phyloP scores from a whole-genome alignment of 1,284 basidiomycete genomes.

The Irpex lacteus region DNA sequence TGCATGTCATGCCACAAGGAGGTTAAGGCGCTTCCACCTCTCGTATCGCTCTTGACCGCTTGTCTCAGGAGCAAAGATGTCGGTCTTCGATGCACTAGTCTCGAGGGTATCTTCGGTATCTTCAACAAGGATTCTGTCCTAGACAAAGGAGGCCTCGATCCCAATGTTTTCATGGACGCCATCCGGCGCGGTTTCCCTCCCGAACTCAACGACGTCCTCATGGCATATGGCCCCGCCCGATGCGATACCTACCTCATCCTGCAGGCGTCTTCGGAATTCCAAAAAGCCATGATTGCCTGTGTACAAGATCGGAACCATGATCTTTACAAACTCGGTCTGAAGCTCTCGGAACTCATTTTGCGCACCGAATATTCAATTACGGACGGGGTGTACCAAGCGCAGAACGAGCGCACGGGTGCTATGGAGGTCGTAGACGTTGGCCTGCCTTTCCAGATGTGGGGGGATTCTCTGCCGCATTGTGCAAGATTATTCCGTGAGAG shows the following conservation, averaged over 20 bases:
- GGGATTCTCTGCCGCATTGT: slow-evolving; percentile 51
- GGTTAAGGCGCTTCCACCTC: slow-evolving; percentile 39
- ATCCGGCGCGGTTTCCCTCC: slow-evolving; percentile 40
- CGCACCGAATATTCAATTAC: slow-evolving; percentile 57
- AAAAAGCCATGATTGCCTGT: slow-evolving; percentile 48
- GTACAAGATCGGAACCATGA: slow-evolving; percentile 39
- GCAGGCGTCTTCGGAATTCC: slow-evolving; percentile 39
- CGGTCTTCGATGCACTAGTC: slow-evolving; percentile 42
- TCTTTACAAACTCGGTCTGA: slow-evolving; percentile 47
- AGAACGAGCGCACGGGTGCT: slow-evolving; percentile 41
- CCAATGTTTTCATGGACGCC: slow-evolving; percentile 37
- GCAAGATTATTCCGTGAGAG: slow-evolving; percentile 47
- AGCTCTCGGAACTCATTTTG: slow-evolving; percentile 46
- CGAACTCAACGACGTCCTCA: slow-evolving; percentile 43
- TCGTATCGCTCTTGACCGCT: slow-evolving; percentile 50
- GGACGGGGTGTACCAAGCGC: slow-evolving; percentile 48
- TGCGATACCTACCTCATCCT: slow-evolving; percentile 47
- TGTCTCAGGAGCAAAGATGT: slow-evolving; percentile 52
- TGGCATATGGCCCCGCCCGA: slow-evolving; percentile 44
- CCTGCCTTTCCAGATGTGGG: slow-evolving; percentile 56
- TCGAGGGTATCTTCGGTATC: slow-evolving; percentile 52
- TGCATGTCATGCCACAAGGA: slow-evolving; percentile 43
- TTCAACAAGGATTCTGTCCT: slow-evolving; percentile 39
- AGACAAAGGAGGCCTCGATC: slow-evolving; percentile 44
- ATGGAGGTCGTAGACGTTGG: slow-evolving; percentile 40